Evolutionary conservation across 352 stramenopile species (phyloP), one percentile per base, ranked within the genome.

Genomic region (Pythium myriotylum): DNA sequence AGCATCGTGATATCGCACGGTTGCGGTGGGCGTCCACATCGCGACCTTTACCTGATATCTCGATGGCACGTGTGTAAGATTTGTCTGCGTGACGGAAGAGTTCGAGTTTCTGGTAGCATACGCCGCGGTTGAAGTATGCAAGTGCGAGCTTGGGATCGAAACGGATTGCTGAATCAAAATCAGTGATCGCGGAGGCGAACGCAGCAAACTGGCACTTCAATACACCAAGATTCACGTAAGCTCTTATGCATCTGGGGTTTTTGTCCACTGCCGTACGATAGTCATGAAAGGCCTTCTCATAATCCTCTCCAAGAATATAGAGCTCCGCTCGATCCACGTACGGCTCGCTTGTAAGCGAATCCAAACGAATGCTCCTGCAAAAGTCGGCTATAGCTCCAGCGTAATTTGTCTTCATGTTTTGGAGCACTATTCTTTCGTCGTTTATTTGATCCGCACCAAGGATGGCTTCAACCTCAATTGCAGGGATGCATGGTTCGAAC

Each of bases 181-280:
- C 78, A 16, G 67, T 70, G 39, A 92, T 90, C 32, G 81, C 81
- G 2, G 81, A 51, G 2, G 84, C 80, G 46, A 82, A 89, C 4
- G 72, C 71, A 17, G 67, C 57, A 47, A 92, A 89, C n/a, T 88
- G 81, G 19, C 84, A 90, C 52, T 92, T 88, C n/a, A 92, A 67
- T n/a, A 92, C 70, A 23, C 84, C 84, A 4, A 83, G 41, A 57
- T 82, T 88, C 41, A 91, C 59, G 32, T 84, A 69, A 22, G 84
- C 81, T 19, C 82, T 74, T 26, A 72, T 68, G 22, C 72, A 79
- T 37, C 76, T 79, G 0, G 74, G 77, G 22, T 91, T 74, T 3
- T 72, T 67, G 19, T 84, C 70, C 5, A 86, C 72, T 9, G 84
- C 84, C 2, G 67, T 67, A 7, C 76, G 67, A 33, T 89, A 79